phyloP scores from a whole-genome alignment of 176 grass and related monocot genomes.

The maize (Zea mays) region Zm-B73-REFERENCE-NAM-5.0 NC_050097.1:12447501-12448000 shows the following conservation, averaged over 20 bases:
- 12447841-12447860: not conserved
- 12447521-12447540: too few relatives aligned
- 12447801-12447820: not conserved
- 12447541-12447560: too few relatives aligned
- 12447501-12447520: too few relatives aligned
- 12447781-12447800: not conserved
- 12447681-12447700: not conserved
- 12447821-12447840: not conserved
- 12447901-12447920: not conserved
- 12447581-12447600: too few relatives aligned
- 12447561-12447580: too few relatives aligned
- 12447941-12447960: too few relatives aligned
- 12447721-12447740: not conserved
- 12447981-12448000: too few relatives aligned
- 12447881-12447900: not conserved
- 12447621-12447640: not conserved
- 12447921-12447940: too few relatives aligned
- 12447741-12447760: not conserved
- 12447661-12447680: not conserved
- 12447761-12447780: not conserved
- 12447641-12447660: not conserved
- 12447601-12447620: not conserved
- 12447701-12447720: not conserved
- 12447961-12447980: too few relatives aligned
- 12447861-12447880: not conserved